Evolutionary conservation across 345 rosid species (phyloP), one percentile per base, ranked within the genome.

Genomic region (Euclidium syriacum): DNA sequence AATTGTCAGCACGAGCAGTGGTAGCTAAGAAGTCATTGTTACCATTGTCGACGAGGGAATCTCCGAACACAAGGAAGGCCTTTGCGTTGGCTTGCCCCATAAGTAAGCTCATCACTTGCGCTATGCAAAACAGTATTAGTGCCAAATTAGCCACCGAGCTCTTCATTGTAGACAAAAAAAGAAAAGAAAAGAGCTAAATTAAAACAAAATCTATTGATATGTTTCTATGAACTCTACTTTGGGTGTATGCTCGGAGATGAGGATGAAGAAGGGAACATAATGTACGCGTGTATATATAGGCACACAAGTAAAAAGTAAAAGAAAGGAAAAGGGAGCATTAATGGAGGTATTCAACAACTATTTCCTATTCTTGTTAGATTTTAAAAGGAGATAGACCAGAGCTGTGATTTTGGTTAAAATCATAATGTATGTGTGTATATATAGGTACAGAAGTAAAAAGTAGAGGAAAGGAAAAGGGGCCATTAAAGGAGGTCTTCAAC

Each of bases 11-110:
- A 4, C 94, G 73, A 9, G 97, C 96, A 15, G 87, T 81, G 77
- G 94, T 87, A 2, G 70, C 83, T 11, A 90, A 75, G 69, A 57
- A 87, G 52, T 87, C 86, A 56, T 87, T 87, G 67, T 87, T 87
- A 64, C 95, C 95, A 65, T 77, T 85, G 48, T 87, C 95, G 3
- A 87, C 91, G 1, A 85, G 75, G 2, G 95, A 87, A 64, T 87
- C 95, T 16, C 95, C 95, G 10, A 81, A 81, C 51, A 82, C 87
- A 40, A 82, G 64, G 63, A 82, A 82, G 33, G 87, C 82, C 17
- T 82, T 63, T 7, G 78, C 77, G n/a, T 75, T 65, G 7, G 64
- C 79, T 68, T 54, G 79, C n/a, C 26, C 49, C 30, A 61, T 64
- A 59, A 72, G 65, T 53, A 70, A 44, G 63, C 29, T 53, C 35